Evolutionary conservation across 2,329 filamentous ascomycete genomes (phyloP), one percentile per base, ranked within the genome.

Genomic region (Epichloe festucae): DNA sequence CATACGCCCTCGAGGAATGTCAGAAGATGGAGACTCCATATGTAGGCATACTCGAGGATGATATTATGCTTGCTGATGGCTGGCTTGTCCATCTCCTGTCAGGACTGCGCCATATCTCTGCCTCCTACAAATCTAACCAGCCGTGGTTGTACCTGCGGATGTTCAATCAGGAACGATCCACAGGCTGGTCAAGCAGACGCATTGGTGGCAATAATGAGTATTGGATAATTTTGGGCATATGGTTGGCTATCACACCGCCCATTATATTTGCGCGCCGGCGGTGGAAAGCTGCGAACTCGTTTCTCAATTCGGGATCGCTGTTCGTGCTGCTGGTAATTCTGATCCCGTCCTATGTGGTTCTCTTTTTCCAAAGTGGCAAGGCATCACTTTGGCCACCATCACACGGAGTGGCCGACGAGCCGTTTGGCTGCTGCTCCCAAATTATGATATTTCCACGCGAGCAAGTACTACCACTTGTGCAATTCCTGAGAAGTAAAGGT

Each of bases 381-480:
- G 46, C 46, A 35, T 40, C 46, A 23, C n/a, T 48, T 36, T 27
- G 10, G 21, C 35, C 46, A 23, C 46, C 46, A 7, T 48, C 46
- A 4, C 46, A 5, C 14, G 46, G 46, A 21, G 46, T 48, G 12
- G n/a, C 21, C 5, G 21, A 48, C 35, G 46, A 48, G 35, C 46
- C 46, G 19, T 48, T 48, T 31, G 46, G 46, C 35, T 48, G 46
- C 46, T 48, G 46, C 19, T 48, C 46, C 27, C 46, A 48, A 19
- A 21, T 27, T 7, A 48, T 40, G 47, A 19, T 41, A 8, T 49
- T 49, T 19, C 47, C 47, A 14, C 47, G 47, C 5, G 36, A 49
- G 17, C 47, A 49, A 39, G 47, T 49, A 21, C 6, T 17, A 27
- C 10, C 21, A 15, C 46, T 48, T 8, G 35, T 48, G 12, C 4